Base-by-base conservation (phyloP, 305 asterid genomes). In the Petunia hybrid region DNA sequence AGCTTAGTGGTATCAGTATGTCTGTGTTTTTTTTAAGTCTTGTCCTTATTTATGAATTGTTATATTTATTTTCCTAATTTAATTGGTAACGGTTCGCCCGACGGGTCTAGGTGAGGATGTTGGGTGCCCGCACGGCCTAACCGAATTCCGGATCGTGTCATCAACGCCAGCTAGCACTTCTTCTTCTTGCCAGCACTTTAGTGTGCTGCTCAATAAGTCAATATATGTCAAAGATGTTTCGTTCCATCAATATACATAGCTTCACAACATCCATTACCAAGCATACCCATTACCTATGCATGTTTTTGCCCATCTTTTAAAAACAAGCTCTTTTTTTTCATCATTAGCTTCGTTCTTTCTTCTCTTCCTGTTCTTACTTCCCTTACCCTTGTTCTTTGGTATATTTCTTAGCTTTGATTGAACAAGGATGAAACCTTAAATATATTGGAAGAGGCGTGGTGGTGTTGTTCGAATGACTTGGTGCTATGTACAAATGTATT, bases 321-420 rank as follows among this genome's bases (percentile, higher is more conserved):
- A 95, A 5, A 95, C 93, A 1, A 95, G 91, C 87, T 95, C 98
- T 79, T 97, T 87, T 89, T 93, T 95, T 90, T 93, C 98, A 59
- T 95, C 99, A 53, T 95, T 98, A 8, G 97, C 98, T 70, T 92
- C 97, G 85, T 95, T 95, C 97, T 95, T 93, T 7, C 99, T 98
- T 80, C 99, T 91, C 89, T 95, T 95, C 80, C 98, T 90, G 78
- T 95, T 95, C 89, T 93, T 94, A 10, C 97, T 96, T 91, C 98
- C 98, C 91, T 94, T 95, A 40, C 99, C 99, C 92, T 95, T 95
- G 84, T 95, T 95, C 97, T 95, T 95, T 89, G 98, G 99, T 97
- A 95, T 94, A 40, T 69, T 71, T 71, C 38, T 2, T 0, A 62
- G 36, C n/a, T 64, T 10, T 16, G 69, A 64, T 64, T 36, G 45